Base-by-base conservation (phyloP, 495 filamentous ascomycete species). In the Neurospora discreta region DNA sequence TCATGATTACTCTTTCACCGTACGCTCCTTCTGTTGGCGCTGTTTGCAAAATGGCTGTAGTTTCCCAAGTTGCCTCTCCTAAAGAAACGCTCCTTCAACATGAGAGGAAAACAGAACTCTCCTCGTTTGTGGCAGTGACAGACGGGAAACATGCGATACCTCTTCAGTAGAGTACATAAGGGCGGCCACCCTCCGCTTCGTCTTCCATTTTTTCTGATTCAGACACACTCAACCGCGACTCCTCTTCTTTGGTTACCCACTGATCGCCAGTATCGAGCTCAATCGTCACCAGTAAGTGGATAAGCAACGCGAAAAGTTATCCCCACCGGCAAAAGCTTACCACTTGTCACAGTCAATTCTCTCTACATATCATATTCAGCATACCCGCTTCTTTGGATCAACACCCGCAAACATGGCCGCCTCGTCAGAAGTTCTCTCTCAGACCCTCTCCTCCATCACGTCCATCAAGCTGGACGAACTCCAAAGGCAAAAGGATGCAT, bases 361-460 rank as follows among this genome's bases (percentile, higher is more conserved):
- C 26, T 60, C n/a, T 18, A n/a, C 42, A 8, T 9, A 33, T 30
- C 13, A 6, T 0, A 3, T 0, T 65, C 52, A 36, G 18, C 52
- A 36, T 65, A 65, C 0, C 33, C 7, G 2, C 15, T 30, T 65
- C 52, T 36, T 65, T 0, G 0, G 6, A 65, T 9, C 52, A 65
- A 38, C 70, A 71, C 44, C 2, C 70, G 39, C 60, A 40, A 23
- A 71, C 71, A 79, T 79, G 76, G 78, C 76, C n/a, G 52, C 52
- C 26, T 78, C 78, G 68, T 74, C 75, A 23, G 74, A 75, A 44
- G 58, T 81, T 39, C 76, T 90, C 69, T 89, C 89, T 5, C 84
- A 89, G 75, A 90, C 89, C 13, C 83, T 92, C 67, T 84, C 86
- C 68, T 88, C 88, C 41, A 89, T 91, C 78, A 91, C 90, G n/a